A percentile compares a stretch with the other conserved stretches of the same genome.
phyloP scores from a whole-genome alignment of 768 basidiomycete genomes.

The Suillus bovinus region DNA sequence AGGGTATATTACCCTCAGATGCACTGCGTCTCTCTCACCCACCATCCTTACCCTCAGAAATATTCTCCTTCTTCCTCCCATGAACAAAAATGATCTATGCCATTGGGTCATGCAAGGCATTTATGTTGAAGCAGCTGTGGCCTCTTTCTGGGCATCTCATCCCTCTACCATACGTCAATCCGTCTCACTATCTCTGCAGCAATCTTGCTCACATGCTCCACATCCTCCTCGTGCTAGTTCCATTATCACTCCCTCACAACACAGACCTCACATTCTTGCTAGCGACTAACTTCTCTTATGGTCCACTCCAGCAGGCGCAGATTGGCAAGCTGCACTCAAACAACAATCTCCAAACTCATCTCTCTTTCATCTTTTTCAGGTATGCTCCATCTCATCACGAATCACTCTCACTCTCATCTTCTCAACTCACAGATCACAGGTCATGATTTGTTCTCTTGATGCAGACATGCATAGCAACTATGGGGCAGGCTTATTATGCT shows the following conservation, averaged over 20 bases:
- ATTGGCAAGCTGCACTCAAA: neutral
- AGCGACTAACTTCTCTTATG: neutral
- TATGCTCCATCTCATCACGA: neutral
- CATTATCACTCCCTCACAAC: neutral
- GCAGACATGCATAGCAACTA: slow-evolving; percentile 25
- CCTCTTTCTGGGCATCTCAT: neutral
- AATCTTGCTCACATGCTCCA: neutral
- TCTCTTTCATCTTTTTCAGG: neutral
- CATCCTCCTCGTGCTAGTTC: neutral
- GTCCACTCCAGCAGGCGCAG: neutral
- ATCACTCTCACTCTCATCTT: fast-evolving
- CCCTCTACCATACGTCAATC: neutral
- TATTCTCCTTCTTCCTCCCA: too few relatives aligned
- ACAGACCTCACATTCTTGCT: neutral
- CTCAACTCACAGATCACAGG: too few relatives aligned
- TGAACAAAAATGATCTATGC: too few relatives aligned
- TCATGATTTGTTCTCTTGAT: slow-evolving; percentile 17
- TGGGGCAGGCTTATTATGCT: slow-evolving; percentile 27
- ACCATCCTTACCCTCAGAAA: too few relatives aligned
- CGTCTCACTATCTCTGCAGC: neutral
- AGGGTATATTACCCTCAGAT: too few relatives aligned
- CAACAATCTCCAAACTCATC: neutral
- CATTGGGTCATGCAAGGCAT: neutral
- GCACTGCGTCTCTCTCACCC: too few relatives aligned
- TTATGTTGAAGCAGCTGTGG: fast-evolving